Conservation (phyloP, 495 filamentous ascomycete genomes). For the Pyrenula aspistea region DNA sequence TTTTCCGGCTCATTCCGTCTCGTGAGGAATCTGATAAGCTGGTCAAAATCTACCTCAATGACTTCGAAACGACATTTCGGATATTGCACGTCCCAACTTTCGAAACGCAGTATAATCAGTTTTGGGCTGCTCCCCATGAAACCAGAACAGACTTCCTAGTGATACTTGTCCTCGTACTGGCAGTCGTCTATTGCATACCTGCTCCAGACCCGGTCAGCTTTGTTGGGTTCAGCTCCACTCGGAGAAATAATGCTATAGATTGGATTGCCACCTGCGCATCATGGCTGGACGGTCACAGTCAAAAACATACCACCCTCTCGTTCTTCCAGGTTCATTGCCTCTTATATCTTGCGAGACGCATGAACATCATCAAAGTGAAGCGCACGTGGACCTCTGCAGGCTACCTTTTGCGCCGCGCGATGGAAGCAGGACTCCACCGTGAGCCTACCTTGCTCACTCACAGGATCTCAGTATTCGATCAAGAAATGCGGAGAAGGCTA, state of each 20-base stretch:
- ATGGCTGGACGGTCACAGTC: constrained; percentile 23
- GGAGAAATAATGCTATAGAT: constrained; percentile 19
- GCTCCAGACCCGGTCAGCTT: constrained; percentile 26
- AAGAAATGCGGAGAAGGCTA: constrained; percentile 39
- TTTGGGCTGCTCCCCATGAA: constrained; percentile 22
- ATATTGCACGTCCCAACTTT: constrained; percentile 49
- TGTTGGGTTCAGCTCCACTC: constrained; percentile 23
- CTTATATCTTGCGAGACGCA: constrained; percentile 32
- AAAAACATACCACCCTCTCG: constrained; percentile 29
- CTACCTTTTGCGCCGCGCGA: constrained; percentile 31
- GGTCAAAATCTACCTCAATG: constrained; percentile 39
- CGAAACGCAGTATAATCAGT: constrained; percentile 29
- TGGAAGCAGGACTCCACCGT: constrained; percentile 42
- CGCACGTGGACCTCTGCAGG: constrained; percentile 38
- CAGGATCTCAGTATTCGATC: constrained; percentile 28
- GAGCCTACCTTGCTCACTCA: constrained; percentile 33
- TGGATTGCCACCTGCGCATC: constrained; percentile 24
- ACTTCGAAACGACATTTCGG: constrained; percentile 43
- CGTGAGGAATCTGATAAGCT: constrained; percentile 37
- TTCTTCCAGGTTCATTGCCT: constrained; percentile 41
- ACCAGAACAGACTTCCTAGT: constrained; percentile 14
- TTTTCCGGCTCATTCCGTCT: constrained; percentile 27
- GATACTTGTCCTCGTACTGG: constrained; percentile 24
- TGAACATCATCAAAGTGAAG: constrained; percentile 36
- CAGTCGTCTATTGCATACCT: constrained; percentile 17